Percentiles rank a stretch among this genome's conserved stretches.
These are phyloP conservation scores for Tulasnella sp. DNA, from an alignment of 768 basidiomycete genomes.

Conservation along the genomic window DNA sequence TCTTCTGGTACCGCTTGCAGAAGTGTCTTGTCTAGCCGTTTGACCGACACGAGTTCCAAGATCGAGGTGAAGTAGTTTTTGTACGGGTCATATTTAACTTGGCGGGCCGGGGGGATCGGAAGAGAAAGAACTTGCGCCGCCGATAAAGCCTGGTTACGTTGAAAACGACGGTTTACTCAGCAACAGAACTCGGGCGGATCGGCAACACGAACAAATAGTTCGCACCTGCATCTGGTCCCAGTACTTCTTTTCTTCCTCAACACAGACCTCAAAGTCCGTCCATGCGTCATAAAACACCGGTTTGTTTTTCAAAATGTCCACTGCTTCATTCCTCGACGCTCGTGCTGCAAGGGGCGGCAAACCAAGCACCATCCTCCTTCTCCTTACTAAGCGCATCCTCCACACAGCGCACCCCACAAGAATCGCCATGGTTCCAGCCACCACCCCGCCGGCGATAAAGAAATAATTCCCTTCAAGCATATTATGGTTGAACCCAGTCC, in stretches of 20 bases:
- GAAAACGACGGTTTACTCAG: background rate
- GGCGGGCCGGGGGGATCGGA: background rate
- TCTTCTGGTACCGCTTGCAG: background rate
- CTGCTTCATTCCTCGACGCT: background rate
- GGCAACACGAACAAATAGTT: background rate
- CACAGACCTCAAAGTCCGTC: background rate
- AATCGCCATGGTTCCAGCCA: background rate
- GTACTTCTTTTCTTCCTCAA: background rate
- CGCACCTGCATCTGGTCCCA: background rate
- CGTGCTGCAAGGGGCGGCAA: background rate
- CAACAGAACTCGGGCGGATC: background rate
- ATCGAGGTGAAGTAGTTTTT: constrained; percentile 1
- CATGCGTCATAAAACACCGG: background rate
- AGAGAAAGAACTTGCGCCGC: background rate
- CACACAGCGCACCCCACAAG: background rate
- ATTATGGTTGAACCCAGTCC: background rate
- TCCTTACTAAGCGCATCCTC: background rate
- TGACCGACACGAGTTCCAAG: background rate
- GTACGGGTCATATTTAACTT: background rate
- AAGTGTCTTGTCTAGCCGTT: background rate
- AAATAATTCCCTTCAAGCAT: background rate
- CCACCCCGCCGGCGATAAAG: background rate
- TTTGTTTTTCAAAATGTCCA: background rate
- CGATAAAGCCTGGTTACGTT: background rate
- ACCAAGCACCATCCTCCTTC: background rate